Conservation (phyloP, 805 yeast genomes). For the Saturnispora sekii region DNA sequence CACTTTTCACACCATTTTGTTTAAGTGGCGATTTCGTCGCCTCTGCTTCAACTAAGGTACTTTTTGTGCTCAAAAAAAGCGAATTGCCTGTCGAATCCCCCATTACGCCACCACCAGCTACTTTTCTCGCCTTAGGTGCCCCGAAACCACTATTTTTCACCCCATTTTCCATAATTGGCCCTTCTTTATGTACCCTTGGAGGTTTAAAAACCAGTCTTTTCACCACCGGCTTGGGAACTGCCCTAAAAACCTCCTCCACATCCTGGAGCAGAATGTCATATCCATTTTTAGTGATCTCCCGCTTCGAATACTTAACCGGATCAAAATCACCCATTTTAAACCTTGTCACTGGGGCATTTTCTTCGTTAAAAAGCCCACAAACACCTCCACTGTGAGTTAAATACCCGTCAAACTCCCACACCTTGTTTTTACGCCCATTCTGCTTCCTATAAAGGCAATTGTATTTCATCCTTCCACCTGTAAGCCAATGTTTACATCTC, state of each 20-base stretch:
- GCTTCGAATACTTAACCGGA: not conserved
- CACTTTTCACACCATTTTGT: not conserved
- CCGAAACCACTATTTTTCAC: too few relatives aligned
- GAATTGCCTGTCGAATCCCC: too few relatives aligned
- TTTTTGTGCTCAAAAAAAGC: too few relatives aligned
- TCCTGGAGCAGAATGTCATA: slow-evolving; percentile 4
- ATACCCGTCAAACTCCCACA: slow-evolving; percentile 7
- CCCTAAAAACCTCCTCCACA: not conserved
- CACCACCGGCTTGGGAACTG: not conserved
- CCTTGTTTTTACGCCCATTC: slow-evolving; percentile 7
- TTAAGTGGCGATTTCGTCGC: not conserved
- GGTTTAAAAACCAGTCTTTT: not conserved
- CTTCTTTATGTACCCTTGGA: too few relatives aligned
- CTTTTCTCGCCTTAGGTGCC: too few relatives aligned
- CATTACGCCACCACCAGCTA: too few relatives aligned
- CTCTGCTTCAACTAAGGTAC: too few relatives aligned
- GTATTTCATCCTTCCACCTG: not conserved
- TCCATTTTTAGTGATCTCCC: slow-evolving; percentile 1
- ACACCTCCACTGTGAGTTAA: not conserved
- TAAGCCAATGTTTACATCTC: not conserved
- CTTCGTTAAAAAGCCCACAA: slow-evolving; percentile 3
- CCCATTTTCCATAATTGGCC: too few relatives aligned
- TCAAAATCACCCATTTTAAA: slow-evolving; percentile 6
- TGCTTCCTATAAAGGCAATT: slow-evolving; percentile 6
- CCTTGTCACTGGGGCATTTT: slow-evolving; percentile 1